Evolutionary conservation across 2,329 filamentous ascomycete species (phyloP), one percentile per base, ranked within the genome.

Genomic region (Cladosporium oxysporum): DNA sequence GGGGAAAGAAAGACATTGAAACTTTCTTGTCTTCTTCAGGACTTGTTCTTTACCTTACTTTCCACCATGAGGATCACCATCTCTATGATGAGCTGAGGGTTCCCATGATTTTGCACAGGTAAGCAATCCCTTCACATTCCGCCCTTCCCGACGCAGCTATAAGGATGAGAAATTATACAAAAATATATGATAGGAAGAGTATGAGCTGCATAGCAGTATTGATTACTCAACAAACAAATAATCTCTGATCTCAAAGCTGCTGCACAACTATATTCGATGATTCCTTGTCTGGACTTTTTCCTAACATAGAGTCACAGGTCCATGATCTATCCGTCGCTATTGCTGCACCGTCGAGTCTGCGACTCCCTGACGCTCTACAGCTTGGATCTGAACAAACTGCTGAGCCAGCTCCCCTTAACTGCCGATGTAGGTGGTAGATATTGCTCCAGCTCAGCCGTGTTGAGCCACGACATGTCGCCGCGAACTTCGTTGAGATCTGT

Each of bases 401-500:
- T 57, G 23, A 63, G 18, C 7, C 41, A 31, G 35, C 37, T 21
- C 3, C 61, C 50, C 26, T 57, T 63, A 2, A 63, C 61, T 23
- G 26, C 35, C 26, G 50, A 57, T 59, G 57, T 71, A 5, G 73
- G 71, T 16, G 82, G 81, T 50, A 86, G 79, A 31, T 83, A 74
- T 69, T 82, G 79, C 72, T 86, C 83, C 26, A 87, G 74, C 71
- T 84, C 83, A n/a, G 71, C 68, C 2, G 77, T 80, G 67, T 89
- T 88, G 28, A 90, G 65, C 59, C 72, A 76, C 21, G 70, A 76
- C 73, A 89, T 78, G 0, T 87, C 87, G 0, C 87, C 86, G 69
- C 88, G 84, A 5, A 87, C 81, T 72, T 89, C 82, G 62, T 84
- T 81, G 11, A 90, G 76, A 67, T 85, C 82, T 1, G 86, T 89